Evolutionary conservation across 2,329 filamentous ascomycete genomes (phyloP).

Genomic region (Dactylellina haptotyla): DNA sequence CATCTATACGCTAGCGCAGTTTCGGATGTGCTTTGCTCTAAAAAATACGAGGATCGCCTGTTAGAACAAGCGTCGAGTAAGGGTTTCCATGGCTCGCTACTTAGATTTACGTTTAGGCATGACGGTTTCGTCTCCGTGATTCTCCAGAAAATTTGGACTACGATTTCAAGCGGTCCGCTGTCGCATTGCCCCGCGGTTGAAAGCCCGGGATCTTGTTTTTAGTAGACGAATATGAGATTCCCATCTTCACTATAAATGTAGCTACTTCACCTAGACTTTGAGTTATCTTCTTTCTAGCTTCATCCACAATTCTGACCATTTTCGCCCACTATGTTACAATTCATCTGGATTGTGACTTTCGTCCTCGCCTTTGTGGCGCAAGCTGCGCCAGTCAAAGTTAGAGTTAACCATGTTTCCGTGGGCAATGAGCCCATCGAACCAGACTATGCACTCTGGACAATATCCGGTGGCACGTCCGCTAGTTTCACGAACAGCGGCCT

Average conservation of each 20-base stretch:
- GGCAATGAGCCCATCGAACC: conserved; percentile 17
- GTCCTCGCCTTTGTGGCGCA: conserved; percentile 11
- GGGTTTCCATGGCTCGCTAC: not conserved
- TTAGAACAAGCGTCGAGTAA: not conserved
- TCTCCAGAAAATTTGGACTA: too few species aligned
- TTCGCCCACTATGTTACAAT: not conserved
- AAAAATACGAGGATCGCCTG: not conserved
- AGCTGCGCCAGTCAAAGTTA: conserved; percentile 7
- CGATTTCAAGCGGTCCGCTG: too few species aligned
- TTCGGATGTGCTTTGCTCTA: too few species aligned
- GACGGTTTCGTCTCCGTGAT: conserved; percentile 20
- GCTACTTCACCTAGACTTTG: not conserved
- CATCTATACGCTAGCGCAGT: too few species aligned
- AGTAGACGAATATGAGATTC: too few species aligned
- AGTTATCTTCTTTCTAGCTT: not conserved
- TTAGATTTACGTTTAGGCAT: too few species aligned
- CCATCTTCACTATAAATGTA: not conserved
- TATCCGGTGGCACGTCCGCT: conserved; percentile 7
- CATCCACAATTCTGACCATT: not conserved
- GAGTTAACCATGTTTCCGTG: conserved; percentile 13
- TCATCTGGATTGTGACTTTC: not conserved
- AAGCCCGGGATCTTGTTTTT: too few species aligned
- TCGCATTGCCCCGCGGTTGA: too few species aligned
- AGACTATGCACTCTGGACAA: conserved; percentile 19
- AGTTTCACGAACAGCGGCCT: conserved; percentile 1